phyloP scores from a whole-genome alignment of 2,329 filamentous ascomycete genomes.

The Diatrype stigma region DNA sequence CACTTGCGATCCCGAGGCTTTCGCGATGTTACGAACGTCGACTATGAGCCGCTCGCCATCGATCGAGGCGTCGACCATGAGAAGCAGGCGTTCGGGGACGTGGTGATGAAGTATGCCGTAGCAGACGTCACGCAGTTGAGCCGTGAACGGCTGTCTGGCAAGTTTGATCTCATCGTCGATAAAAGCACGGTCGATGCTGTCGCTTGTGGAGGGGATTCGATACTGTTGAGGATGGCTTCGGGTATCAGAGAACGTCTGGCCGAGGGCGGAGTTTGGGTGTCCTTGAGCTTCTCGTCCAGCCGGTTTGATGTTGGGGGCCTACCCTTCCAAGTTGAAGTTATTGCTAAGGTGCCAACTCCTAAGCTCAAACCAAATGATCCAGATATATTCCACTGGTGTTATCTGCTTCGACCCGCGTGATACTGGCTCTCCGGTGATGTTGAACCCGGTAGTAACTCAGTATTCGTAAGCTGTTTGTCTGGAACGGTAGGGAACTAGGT shows the following conservation, averaged over 20 bases:
- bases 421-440: neutral
- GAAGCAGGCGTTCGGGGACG: conserved; percentile 36
- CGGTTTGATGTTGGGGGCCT: conserved; percentile 35
- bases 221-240: conserved; percentile 34
- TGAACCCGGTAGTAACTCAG: neutral
- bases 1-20: conserved; percentile 40
- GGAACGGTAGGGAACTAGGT: too few species aligned
- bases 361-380: conserved; percentile 40
- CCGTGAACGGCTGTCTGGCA: conserved; percentile 7
- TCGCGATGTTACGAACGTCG: conserved; percentile 42
- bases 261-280: conserved; percentile 40
- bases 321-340: conserved; percentile 38
- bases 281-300: conserved; percentile 41
- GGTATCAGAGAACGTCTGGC: conserved; percentile 32
- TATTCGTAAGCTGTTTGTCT: neutral
- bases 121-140: conserved; percentile 40
- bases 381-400: conserved; percentile 43
- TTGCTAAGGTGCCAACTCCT: conserved; percentile 37
- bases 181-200: conserved; percentile 48
- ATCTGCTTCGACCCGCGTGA: conserved; percentile 32
- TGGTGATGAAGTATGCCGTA: conserved; percentile 38
- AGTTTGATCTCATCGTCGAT: conserved; percentile 42
- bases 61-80: conserved; percentile 40
- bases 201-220: conserved; percentile 38
- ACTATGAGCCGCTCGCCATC: conserved; percentile 46